Percentiles rank a stretch among this genome's conserved stretches.
Evolutionary conservation across 306 rosid genomes (phyloP).

Genomic region (Datisca glomerata): DNA sequence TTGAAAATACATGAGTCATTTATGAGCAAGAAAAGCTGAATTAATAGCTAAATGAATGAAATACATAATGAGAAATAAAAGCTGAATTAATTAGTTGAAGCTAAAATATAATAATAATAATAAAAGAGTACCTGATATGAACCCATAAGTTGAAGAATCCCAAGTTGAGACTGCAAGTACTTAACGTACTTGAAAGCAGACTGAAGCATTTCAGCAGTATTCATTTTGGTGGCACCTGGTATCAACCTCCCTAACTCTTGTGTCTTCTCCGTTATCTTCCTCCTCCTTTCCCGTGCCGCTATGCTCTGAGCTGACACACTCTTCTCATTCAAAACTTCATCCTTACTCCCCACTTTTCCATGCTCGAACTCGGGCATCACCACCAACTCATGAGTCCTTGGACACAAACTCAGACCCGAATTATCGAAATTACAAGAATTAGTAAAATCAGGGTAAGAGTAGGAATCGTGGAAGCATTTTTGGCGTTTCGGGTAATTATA

Average conservation of each 20-base stretch:
- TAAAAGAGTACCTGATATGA: not conserved
- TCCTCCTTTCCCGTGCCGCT: slow-evolving; percentile 77
- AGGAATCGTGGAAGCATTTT: not conserved
- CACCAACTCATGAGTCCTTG: not conserved
- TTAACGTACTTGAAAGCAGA: slow-evolving; percentile 65
- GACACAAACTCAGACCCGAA: not conserved
- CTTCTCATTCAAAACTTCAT: no score
- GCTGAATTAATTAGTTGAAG: no score
- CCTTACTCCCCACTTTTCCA: not conserved
- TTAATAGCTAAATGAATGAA: no score
- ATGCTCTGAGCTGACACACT: slow-evolving; percentile 50
- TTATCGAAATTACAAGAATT: not conserved
- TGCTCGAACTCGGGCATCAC: not conserved
- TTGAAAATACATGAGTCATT: no score
- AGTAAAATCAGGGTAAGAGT: not conserved
- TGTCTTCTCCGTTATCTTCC: slow-evolving; percentile 63
- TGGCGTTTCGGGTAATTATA: not conserved
- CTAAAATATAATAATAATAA: no score
- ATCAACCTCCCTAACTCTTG: slow-evolving; percentile 66
- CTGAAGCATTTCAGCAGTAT: slow-evolving; percentile 79
- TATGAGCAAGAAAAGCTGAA: no score
- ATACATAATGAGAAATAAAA: no score
- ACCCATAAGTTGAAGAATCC: slow-evolving; percentile 34
- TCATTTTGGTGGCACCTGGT: slow-evolving; percentile 74
- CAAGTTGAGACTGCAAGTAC: slow-evolving; percentile 62